Evolutionary conservation across 2,329 filamentous ascomycete genomes (phyloP), one percentile per base, ranked within the genome.

Genomic region (Fusarium circinatum): DNA sequence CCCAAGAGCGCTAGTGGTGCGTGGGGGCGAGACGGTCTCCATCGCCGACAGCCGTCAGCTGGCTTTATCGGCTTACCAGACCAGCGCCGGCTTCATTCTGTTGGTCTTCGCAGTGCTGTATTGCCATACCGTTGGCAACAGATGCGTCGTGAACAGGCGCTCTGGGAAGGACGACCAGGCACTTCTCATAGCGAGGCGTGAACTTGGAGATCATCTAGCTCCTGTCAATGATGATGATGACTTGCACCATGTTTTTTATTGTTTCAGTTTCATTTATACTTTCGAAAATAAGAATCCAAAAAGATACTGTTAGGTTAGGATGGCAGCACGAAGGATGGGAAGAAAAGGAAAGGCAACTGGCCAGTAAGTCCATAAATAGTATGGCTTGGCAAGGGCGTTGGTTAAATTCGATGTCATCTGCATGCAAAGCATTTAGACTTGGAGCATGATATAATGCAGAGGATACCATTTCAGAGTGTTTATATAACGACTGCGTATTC

Each of bases 51-150:
- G 32, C 69, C 78, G 18, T 79, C 77, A 5, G 76, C 78, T 26
- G 78, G 78, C 6, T 72, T 73, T n/a, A 48, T 79, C 44, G 78
- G 78, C 22, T 57, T 79, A 18, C 72, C 69, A 30, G 78, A 79
- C 36, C 76, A 72, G 58, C 70, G 73, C 11, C 68, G 75, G 4
- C 67, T 78, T n/a, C 68, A 75, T 34, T 76, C 74, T 45, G 65
- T 79, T 45, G 78, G 77, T 28, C 74, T 79, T 32, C 78, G 77
- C 42, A 75, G 71, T 48, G 77, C 78, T 28, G 69, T 79, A 14
- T 41, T 79, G 45, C 78, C 78, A 22, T 78, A 78, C 32, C 77
- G 75, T n/a, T 78, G 69, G 73, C 76, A 77, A 32, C 68, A 68
- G 22, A 55, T 76, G 66, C 74, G 68, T 18, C 65, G 63, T 8